Base-by-base conservation (phyloP, 192 early-diverging fungal species). In the Coemansia sp. region DNA sequence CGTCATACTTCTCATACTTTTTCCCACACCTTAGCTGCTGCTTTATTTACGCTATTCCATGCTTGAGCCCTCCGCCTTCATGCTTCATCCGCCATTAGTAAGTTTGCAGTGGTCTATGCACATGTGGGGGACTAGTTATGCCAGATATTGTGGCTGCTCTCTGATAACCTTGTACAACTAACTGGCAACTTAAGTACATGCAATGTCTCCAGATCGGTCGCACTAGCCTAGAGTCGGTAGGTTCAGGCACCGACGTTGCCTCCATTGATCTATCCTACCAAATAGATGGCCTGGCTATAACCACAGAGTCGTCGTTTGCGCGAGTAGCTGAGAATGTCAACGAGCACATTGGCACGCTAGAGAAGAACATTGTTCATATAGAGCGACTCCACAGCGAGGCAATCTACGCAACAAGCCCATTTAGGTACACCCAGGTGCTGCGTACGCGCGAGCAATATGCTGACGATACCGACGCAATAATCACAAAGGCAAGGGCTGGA, bases 331-430 rank as follows among this genome's bases (percentile, higher is more conserved):
- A 60, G 2, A 60, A 40, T 7, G 51, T 77, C 24, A 64, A 63
- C 13, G 59, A 71, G 36, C 26, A 66, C 20, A 67, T 72, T 16
- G 59, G 57, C 18, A 39, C 50, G 4, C 33, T 77, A 0, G 28
- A 48, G 11, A 67, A 72, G 26, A 66, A 65, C 46, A 37, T 77
- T 28, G 14, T 45, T 0, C 64, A 77, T 16, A 66, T 77, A 20
- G 70, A 72, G 48, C 59, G 48, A 8, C 62, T 72, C 7, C 66
- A 71, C 53, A 37, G 53, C 34, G 66, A 71, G n/a, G 70, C 70
- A 16, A 67, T 77, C 20, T 68, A 72, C 23, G 57, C 69, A 31
- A 66, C 58, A 37, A 67, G 66, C 28, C 61, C 62, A 2, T 66
- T 53, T 59, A 66, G 43, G 34, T 58, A 73, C 69, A 63, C 51